Conservation (phyloP, 2,329 filamentous ascomycete species). For the Trichoderma aggressivum region DNA sequence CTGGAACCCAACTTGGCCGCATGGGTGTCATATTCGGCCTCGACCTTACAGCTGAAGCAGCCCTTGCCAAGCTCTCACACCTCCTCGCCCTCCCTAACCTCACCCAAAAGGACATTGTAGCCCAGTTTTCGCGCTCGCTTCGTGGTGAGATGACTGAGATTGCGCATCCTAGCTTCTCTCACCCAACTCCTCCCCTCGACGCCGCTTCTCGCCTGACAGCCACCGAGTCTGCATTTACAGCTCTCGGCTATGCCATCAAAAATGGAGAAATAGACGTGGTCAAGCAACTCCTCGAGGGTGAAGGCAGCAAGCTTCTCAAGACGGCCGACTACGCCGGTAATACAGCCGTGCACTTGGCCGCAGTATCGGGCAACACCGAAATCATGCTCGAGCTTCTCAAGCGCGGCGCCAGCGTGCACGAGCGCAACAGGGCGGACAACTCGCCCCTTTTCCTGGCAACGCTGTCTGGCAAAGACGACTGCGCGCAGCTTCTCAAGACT, state of each 20-base stretch:
- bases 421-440: conserved; percentile 61
- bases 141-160: conserved; percentile 83
- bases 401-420: conserved; percentile 64
- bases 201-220: conserved; percentile 43
- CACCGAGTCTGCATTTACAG: conserved; percentile 65
- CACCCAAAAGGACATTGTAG: conserved; percentile 62
- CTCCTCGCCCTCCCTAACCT: conserved; percentile 67
- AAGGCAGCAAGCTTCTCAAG: conserved; percentile 65
- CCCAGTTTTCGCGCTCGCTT: conserved; percentile 69
- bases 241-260: conserved; percentile 75
- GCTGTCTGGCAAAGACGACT: conserved; percentile 52
- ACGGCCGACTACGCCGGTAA: conserved; percentile 79
- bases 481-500: conserved; percentile 52
- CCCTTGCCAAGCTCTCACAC: conserved; percentile 86
- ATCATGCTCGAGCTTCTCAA: conserved; percentile 58
- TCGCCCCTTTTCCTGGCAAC: conserved; percentile 63
- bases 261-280: conserved; percentile 66
- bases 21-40: conserved; percentile 87
- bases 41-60: conserved; percentile 86
- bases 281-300: conserved; percentile 62
- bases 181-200: conserved; percentile 58
- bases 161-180: conserved; percentile 69
- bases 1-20: conserved; percentile 71
- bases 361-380: conserved; percentile 50
- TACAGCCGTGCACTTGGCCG: conserved; percentile 60